These are phyloP conservation scores for Warburgia ugandensis DNA, from an alignment of 164 flowering plant genomes.

Conservation along the genomic window DNA sequence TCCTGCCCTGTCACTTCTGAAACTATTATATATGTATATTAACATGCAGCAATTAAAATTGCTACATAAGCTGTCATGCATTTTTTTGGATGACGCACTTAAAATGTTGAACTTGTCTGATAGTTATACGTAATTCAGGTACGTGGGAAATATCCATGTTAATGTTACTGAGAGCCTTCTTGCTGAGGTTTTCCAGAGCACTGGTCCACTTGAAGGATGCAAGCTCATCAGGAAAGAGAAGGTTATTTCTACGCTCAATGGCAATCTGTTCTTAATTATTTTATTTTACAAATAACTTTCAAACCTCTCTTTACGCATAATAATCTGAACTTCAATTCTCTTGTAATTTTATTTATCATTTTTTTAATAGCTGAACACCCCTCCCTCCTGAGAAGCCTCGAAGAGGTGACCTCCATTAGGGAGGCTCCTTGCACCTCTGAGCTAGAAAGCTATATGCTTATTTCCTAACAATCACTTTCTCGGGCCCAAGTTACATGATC, in stretches of 20 bases:
- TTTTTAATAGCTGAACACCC: no score
- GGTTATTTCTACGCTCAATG: slow-evolving; percentile 27
- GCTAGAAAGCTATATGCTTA: no score
- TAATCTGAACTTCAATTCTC: no score
- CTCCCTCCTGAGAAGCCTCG: no score
- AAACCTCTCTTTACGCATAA: no score
- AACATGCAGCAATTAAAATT: slow-evolving; percentile 7
- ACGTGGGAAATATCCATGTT: slow-evolving; percentile 90
- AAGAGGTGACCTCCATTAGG: no score
- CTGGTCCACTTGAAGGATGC: slow-evolving; percentile 96
- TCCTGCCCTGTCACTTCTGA: not conserved
- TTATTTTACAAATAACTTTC: not conserved
- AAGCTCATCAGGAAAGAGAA: slow-evolving; percentile 92
- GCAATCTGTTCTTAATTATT: not conserved
- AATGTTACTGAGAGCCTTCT: slow-evolving; percentile 94
- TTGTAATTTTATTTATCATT: no score
- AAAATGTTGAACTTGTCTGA: not conserved
- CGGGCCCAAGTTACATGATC: no score
- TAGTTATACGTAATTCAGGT: slow-evolving; percentile 43
- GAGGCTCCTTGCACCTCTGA: no score
- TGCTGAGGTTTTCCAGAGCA: slow-evolving; percentile 86
- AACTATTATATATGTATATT: slow-evolving; percentile 1
- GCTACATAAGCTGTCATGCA: not conserved
- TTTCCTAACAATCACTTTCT: no score
- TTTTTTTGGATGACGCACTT: not conserved